Evolutionary conservation across 2,329 filamentous ascomycete species (phyloP), one percentile per base, ranked within the genome.

Genomic region (Aspergillus sp.): DNA sequence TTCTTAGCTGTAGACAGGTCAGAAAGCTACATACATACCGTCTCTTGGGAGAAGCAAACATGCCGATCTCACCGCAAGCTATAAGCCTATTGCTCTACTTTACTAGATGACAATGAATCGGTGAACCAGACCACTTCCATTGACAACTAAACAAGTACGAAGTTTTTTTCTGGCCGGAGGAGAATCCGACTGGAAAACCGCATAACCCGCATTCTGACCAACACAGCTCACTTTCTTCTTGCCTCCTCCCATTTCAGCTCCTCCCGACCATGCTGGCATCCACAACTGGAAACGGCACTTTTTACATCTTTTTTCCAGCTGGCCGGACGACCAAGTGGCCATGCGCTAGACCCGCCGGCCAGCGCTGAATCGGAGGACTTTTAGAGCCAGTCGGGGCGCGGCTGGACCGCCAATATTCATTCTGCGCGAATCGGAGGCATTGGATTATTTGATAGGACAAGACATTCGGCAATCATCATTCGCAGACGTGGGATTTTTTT

Each of bases 281-380:
- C 33, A 37, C 33, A 37, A 37, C n/a, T 37, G 33, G 33, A 37
- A 37, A 37, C 17, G n/a, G 33, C 13, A 35, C 15, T 35, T 35
- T 35, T 35, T n/a, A n/a, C 6, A 17, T 17, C 13, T 35, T 17
- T 35, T 35, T 35, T 35, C 33, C 33, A 35, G 33, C 33, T 35
- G 33, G 33, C 33, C 43, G 27, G 38, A 46, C 44, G 55, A 54
- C 53, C 56, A 57, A 56, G 54, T 59, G 57, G 55, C 54, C 55
- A 50, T 59, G 57, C 57, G 58, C 56, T 43, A 52, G 58, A 54
- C 54, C 51, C 54, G 55, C 55, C 43, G 51, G 56, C 56, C 56
- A 59, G 51, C 55, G 49, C 41, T 43, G 37, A 39, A 20, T 7
- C 37, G 37, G 17, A 13, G 19, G 17, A 19, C 10, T 19, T 39